phyloP scores from a whole-genome alignment of 768 basidiomycete genomes.

The Russula griseocarnosa region DNA sequence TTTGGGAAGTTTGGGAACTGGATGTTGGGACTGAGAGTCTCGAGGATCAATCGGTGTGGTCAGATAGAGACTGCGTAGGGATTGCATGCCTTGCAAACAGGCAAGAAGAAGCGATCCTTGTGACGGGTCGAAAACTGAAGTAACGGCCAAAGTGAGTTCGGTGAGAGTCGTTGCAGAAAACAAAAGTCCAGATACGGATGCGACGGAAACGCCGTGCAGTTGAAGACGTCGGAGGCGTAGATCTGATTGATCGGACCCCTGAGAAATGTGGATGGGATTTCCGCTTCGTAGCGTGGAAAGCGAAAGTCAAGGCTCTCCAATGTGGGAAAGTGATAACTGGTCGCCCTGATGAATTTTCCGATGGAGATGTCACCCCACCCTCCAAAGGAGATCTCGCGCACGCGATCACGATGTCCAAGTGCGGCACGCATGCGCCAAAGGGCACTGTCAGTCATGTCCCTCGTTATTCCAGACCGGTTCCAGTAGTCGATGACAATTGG shows the following conservation, averaged over 20 bases:
- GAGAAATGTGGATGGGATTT: background rate
- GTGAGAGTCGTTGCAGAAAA: conserved; percentile 4
- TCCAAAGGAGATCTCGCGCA: background rate
- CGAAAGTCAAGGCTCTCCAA: background rate
- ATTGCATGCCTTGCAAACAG: background rate
- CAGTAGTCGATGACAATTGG: conserved; percentile 1
- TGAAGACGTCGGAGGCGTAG: background rate
- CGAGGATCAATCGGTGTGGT: background rate
- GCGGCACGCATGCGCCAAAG: too few relatives aligned
- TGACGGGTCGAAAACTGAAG: too few relatives aligned
- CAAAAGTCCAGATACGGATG: background rate
- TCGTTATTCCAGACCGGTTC: fast-evolving
- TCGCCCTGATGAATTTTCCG: background rate
- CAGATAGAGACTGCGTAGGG: background rate
- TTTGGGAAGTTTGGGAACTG: too few relatives aligned
- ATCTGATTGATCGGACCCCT: background rate
- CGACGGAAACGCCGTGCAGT: background rate
- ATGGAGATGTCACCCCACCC: fast-evolving
- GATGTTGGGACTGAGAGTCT: too few relatives aligned
- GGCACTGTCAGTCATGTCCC: too few relatives aligned
- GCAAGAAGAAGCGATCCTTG: too few relatives aligned
- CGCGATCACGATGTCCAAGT: too few relatives aligned
- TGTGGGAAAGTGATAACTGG: background rate
- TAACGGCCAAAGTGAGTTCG: background rate
- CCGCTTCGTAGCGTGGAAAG: fast-evolving